Conservation (phyloP, 2,329 filamentous ascomycete species). For the Xylogone sp. region DNA sequence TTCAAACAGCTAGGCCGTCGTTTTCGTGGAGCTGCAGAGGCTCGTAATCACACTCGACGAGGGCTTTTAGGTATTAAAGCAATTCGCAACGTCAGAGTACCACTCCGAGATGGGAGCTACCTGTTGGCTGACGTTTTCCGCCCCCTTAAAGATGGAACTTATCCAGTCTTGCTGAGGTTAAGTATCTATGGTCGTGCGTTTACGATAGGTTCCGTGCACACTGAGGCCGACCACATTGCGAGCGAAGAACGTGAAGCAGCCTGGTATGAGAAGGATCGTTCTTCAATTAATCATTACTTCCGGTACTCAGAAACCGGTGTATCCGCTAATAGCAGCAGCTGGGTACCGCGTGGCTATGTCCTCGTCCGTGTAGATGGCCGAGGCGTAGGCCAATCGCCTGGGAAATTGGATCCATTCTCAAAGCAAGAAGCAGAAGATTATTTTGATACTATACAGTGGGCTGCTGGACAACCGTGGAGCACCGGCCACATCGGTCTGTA, state of each 20-base stretch:
- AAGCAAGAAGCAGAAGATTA: constrained; percentile 23
- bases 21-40: too few relatives aligned
- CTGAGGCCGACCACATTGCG: background rate
- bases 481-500: constrained; percentile 29
- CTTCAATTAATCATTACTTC: background rate
- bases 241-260: background rate
- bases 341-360: constrained; percentile 7
- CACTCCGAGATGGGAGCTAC: background rate
- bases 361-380: constrained; percentile 9
- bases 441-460: constrained; percentile 23
- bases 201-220: background rate
- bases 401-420: constrained; percentile 3
- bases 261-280: background rate
- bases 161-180: constrained; percentile 4
- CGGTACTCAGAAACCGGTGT: background rate
- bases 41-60: too few relatives aligned
- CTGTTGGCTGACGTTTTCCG: constrained; percentile 6
- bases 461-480: constrained; percentile 27
- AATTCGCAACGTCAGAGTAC: constrained; percentile 5
- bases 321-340: background rate
- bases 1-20: too few relatives aligned
- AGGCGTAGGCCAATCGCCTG: constrained; percentile 7
- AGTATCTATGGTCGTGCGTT: constrained; percentile 5
- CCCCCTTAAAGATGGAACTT: background rate
- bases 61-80: constrained; percentile 3